Evolutionary conservation across 257 asterid species (phyloP).

Genomic region (Marsdenia floribunda): DNA sequence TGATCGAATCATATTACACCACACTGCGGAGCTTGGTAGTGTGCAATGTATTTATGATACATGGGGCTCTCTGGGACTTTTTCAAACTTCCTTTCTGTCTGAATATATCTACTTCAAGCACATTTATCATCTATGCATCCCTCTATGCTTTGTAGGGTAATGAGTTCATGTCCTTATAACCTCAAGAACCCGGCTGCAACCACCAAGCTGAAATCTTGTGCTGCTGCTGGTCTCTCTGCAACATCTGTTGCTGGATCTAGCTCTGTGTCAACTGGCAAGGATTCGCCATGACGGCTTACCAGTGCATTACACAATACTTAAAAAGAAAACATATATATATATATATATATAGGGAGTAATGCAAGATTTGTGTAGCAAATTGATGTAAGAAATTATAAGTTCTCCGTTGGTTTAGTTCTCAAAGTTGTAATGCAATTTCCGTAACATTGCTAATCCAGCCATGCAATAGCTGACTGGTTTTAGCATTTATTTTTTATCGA

Average conservation of each 20-base stretch:
- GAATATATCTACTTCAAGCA: neutral
- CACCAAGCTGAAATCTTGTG: slow-evolving; percentile 32
- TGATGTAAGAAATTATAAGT: slow-evolving; percentile 8
- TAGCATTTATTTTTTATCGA: slow-evolving; percentile 8
- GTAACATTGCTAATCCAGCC: neutral
- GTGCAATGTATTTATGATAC: neutral
- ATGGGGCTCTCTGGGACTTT: neutral
- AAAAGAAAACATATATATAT: neutral
- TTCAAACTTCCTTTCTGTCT: neutral
- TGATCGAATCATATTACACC: neutral
- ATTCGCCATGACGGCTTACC: slow-evolving; percentile 15
- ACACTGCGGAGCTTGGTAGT: neutral
- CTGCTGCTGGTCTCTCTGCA: slow-evolving; percentile 36
- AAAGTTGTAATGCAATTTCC: slow-evolving; percentile 11
- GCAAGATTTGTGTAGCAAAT: slow-evolving; percentile 20
- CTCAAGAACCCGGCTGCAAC: slow-evolving; percentile 31
- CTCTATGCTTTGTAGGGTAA: slow-evolving; percentile 35
- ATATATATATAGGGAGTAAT: neutral
- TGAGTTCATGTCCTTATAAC: slow-evolving; percentile 57
- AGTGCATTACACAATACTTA: neutral
- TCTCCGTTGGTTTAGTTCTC: slow-evolving; percentile 5
- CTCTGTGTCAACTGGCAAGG: slow-evolving; percentile 30
- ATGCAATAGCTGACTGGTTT: neutral
- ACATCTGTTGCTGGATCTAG: slow-evolving; percentile 41
- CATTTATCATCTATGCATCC: neutral